Evolutionary conservation across 169 alveolate species (phyloP), one percentile per base, ranked within the genome.

Genomic region (Cryptosporidium bovis): DNA sequence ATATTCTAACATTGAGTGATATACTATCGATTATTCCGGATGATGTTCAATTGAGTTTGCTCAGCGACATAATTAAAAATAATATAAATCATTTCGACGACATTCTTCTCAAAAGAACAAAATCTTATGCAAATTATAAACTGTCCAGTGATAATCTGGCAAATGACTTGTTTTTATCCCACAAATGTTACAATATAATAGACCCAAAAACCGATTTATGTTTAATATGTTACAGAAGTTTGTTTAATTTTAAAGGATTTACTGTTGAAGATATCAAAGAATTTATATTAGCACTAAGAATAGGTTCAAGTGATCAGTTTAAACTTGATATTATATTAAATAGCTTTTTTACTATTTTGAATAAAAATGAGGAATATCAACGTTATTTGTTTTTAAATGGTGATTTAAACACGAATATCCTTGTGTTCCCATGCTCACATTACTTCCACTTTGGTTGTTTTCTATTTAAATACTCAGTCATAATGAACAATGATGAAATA

Each of bases 401-500:
- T 18, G 69, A 60, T 40, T 60, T 77, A 55, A 77, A 62, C 40
- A 27, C 71, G 7, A 62, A 77, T 10, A 40, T 77, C 18, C 36
- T 77, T 16, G 20, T 77, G 8, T 77, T 77, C 24, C 87, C 87
- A n/a, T 77, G 87, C 16, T 77, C 87, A 51, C 87, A 77, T 31
- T 44, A 53, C 24, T 77, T 77, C 33, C 87, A 77, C 50, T 77
- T 77, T 46, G 87, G 87, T 48, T 77, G 87, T 31, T 29, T 77
- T 53, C 64, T 77, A 13, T 46, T 77, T 33, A 77, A 56, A 44
- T 60, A 44, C 46, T 20, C 71, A 2, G 58, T 55, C 18, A 5
- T 77, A 13, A 77, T 77, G 87, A 77, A 44, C 27, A 24, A 77
- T 46, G 87, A 77, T 24, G 87, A 77, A 48, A 16, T 29, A 18